Evolutionary conservation across 352 stramenopile genomes (phyloP).

Genomic region (Phytophthora pseudosyringae): DNA sequence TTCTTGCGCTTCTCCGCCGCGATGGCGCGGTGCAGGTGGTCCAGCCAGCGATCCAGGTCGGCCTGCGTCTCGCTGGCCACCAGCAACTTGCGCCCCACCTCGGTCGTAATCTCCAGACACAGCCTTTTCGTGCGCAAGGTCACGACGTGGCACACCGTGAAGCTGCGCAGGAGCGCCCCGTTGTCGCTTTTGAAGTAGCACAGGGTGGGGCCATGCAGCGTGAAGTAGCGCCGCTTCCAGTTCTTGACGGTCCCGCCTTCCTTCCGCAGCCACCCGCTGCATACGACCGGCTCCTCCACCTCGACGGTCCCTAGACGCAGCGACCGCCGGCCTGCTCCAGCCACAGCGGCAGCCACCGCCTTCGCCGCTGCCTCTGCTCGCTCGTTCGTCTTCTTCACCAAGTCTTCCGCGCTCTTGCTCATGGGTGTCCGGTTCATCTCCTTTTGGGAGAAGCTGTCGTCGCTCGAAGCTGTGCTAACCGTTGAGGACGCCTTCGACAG

Average conservation of each 20-base stretch:
- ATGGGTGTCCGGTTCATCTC: constrained; percentile 1
- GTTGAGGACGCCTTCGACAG: constrained; percentile 41
- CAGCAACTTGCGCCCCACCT: constrained; percentile 75
- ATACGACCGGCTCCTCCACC: constrained; percentile 54
- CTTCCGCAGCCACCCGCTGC: constrained; percentile 82
- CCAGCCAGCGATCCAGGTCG: constrained; percentile 75
- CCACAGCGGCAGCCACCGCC: constrained; percentile 35
- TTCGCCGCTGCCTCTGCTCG: constrained; percentile 38
- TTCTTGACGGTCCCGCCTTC: constrained; percentile 85
- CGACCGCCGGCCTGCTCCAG: constrained; percentile 26
- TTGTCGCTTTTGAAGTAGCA: constrained; percentile 89
- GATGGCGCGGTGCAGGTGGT: constrained; percentile 64
- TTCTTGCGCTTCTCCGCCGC: constrained; percentile 55
- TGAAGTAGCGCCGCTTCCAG: constrained; percentile 88
- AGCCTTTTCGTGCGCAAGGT: constrained; percentile 68
- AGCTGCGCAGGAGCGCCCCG: constrained; percentile 64
- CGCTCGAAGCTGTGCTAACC: constrained; percentile 26
- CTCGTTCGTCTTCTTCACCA: constrained; percentile 27
- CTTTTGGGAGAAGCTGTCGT: constrained; percentile 16
- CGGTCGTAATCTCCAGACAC: constrained; percentile 80
- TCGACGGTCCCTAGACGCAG: constrained; percentile 31
- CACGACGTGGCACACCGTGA: constrained; percentile 75
- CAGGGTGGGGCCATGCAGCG: constrained; percentile 71
- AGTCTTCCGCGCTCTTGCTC: constrained; percentile 11
- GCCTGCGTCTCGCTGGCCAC: constrained; percentile 71